These are phyloP conservation scores for Hylodesmum podocarpum DNA, from an alignment of 306 rosid genomes.

Conservation along the genomic window DNA sequence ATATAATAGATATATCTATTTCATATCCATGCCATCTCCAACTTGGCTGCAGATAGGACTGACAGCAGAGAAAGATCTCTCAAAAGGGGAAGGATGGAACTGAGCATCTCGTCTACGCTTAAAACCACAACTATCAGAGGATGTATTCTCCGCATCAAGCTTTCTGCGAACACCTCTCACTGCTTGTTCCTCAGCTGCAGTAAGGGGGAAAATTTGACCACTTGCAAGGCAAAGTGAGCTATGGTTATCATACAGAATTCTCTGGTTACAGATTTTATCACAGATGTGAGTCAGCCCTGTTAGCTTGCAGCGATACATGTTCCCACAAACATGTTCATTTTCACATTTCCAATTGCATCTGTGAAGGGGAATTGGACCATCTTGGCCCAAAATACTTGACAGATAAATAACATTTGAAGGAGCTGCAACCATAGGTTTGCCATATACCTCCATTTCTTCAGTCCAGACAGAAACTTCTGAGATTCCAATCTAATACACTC, in stretches of 20 bases:
- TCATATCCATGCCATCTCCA: conserved; percentile 92
- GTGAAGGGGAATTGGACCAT: conserved; percentile 68
- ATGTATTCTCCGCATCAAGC: conserved; percentile 64
- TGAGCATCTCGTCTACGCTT: conserved; percentile 93
- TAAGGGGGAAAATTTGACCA: conserved; percentile 67
- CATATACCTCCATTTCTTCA: conserved; percentile 83
- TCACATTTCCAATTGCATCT: conserved; percentile 95
- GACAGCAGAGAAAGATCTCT: conserved; percentile 84
- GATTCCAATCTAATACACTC: conserved; percentile 48
- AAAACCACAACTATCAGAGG: conserved; percentile 53
- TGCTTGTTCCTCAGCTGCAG: conserved; percentile 77
- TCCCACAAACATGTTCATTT: conserved; percentile 90
- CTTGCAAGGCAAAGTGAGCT: conserved; percentile 93
- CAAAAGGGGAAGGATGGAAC: conserved; percentile 87
- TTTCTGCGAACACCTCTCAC: conserved; percentile 92
- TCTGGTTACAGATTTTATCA: conserved; percentile 97
- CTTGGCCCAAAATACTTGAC: conserved; percentile 90
- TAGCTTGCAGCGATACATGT: conserved; percentile 93
- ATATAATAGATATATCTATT: conserved; percentile 54
- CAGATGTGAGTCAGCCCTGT: conserved; percentile 98
- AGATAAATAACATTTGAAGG: conserved; percentile 92
- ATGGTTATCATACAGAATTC: conserved; percentile 95
- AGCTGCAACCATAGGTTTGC: conserved; percentile 71
- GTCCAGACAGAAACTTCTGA: conserved; percentile 45
- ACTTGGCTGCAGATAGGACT: conserved; percentile 90